Evolutionary conservation across 1,284 basidiomycete genomes (phyloP), one percentile per base, ranked within the genome.

Genomic region (Cutaneotrichosporon sp.): DNA sequence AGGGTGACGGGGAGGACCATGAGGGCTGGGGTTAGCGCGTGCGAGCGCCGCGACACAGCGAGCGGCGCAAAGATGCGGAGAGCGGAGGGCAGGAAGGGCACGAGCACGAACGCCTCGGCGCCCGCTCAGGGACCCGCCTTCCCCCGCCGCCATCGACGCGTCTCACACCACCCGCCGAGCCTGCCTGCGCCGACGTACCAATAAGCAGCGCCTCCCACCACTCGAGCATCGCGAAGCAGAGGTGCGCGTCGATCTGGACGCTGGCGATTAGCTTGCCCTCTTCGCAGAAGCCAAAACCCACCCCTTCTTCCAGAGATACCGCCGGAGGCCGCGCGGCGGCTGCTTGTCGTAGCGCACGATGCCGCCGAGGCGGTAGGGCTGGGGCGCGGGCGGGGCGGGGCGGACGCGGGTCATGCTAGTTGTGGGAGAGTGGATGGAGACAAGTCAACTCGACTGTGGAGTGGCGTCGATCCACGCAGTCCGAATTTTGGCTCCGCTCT

Each of bases 141-240:
- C 24, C 22, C 45, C 3, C 24, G 9, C 9, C 22, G 4, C 10
- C 38, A 42, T 18, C 7, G 18, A 14, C 38, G 18, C 38, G 38
- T 18, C 38, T n/a, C n/a, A n/a, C n/a, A n/a, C n/a, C n/a, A n/a
- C n/a, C n/a, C n/a, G n/a, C n/a, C n/a, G n/a, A n/a, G n/a, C n/a
- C n/a, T n/a, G n/a, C n/a, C n/a, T n/a, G n/a, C 34, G 38, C 6
- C 31, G 20, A 77, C 79, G 62, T 65, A 80, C 79, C 68, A 46
- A 80, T 66, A 13, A 79, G 63, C 13, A 70, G 63, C 29, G 72
- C 73, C 68, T 80, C 79, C 75, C 75, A 77, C 16, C 72, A 70
- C 63, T 80, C 77, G 60, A 80, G 68, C 76, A 80, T 77, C 20
- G 69, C 70, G 24, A 77, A 66, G 14, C 72, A 74, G 38, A 78